These are phyloP conservation scores for Rhytidiadelphus loreus DNA, from an alignment of 225 moss, liverwort and hornwort species.

Conservation along the genomic window DNA sequence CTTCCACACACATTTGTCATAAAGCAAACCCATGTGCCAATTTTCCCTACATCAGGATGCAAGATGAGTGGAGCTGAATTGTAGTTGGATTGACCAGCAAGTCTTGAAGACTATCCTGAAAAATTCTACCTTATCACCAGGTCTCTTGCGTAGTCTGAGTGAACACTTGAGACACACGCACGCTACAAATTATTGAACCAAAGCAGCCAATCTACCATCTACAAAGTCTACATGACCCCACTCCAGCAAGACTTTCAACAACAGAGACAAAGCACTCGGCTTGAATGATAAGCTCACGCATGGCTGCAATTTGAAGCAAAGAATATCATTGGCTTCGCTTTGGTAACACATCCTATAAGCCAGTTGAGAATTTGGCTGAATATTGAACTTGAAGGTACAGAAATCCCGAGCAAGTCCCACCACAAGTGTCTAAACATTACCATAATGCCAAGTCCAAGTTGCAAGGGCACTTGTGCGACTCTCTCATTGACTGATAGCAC, in stretches of 20 bases:
- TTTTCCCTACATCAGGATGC: background rate
- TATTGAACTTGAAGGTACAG: background rate
- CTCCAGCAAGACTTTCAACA: no score
- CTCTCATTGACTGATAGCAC: background rate
- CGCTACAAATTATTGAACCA: background rate
- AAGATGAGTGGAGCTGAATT: background rate
- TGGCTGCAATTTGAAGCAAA: background rate
- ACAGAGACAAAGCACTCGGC: no score
- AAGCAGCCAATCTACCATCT: background rate
- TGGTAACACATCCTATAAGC: background rate
- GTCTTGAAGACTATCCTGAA: background rate
- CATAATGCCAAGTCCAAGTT: background rate
- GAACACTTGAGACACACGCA: background rate
- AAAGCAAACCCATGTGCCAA: background rate
- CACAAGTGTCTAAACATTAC: background rate
- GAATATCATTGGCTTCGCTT: background rate
- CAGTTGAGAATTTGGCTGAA: background rate
- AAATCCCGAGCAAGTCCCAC: background rate
- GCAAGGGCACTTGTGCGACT: background rate
- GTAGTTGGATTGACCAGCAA: background rate
- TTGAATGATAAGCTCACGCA: background rate
- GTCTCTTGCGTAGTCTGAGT: background rate
- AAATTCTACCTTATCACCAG: background rate
- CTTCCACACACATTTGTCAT: background rate
- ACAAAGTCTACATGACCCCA: no score